Evolutionary conservation across 139 green algal genomes (phyloP), one percentile per base, ranked within the genome.

Genomic region (Chlamydomonas urium): DNA sequence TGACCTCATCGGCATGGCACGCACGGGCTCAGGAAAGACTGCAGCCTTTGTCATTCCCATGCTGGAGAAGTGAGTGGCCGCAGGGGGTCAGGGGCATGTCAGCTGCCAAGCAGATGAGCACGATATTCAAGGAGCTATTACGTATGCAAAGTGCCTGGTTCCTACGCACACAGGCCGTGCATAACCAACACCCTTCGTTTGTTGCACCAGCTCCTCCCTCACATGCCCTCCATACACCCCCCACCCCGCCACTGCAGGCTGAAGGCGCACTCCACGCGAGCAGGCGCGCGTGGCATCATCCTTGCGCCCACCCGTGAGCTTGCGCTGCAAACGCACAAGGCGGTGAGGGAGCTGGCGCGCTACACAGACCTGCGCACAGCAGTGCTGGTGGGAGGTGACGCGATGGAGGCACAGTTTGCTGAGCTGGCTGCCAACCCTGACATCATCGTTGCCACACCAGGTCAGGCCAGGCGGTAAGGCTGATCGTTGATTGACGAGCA

Each of bases 1-100:
- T 33, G 92, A 97, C 74, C 77, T 97, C 23, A 88, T 97, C 4
- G 92, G 88, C 61, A 97, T 97, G 92, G 92, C 92, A 1, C 82
- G 96, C 26, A 99, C 95, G 23, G 95, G 95, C 36, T 95, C 85
- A 32, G 95, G 95, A 66, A 99, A 99, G 78, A 99, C 95, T 2
- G 94, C 94, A 10, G 93, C 93, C 3, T 97, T 97, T 81, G 88
- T 96, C 4, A 86, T 97, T 24, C 93, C 95, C 0, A 84, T 99
- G 78, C 71, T 99, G 23, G 79, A 98, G 66, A 84, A 77, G 82
- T 85, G 79, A 47, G 72, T n/a, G n/a, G n/a, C n/a, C n/a, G n/a
- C n/a, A n/a, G n/a, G n/a, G n/a, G n/a, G n/a, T n/a, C n/a, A n/a
- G n/a, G n/a, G n/a, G n/a, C n/a, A n/a, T n/a, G n/a, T n/a, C n/a